These are phyloP conservation scores for Vanrija pseudolonga DNA, from an alignment of 1,284 basidiomycete species.

Conservation along the genomic window DNA sequence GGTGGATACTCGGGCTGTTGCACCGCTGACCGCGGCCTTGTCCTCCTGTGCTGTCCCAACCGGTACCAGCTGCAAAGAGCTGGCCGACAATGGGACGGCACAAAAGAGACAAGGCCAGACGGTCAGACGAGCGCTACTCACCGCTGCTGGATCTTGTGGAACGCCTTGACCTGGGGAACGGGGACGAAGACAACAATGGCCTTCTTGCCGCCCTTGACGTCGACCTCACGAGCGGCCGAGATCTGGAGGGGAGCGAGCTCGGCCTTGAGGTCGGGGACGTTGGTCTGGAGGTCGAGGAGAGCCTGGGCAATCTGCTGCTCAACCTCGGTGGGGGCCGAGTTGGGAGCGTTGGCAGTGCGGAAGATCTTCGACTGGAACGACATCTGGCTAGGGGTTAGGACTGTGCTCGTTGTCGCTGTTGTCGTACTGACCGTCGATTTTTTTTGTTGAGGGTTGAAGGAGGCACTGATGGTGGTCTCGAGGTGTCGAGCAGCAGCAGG, in stretches of 20 bases:
- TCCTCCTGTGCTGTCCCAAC: too few species aligned
- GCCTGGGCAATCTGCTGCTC: constrained; percentile 94
- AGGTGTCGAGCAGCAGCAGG: too few species aligned
- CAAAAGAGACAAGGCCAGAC: neutral
- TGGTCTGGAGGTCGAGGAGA: constrained; percentile 94
- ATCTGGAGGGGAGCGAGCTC: constrained; percentile 96
- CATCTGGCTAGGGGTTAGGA: constrained; percentile 6
- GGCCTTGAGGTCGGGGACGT: constrained; percentile 94
- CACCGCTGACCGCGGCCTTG: too few species aligned
- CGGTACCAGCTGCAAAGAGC: too few species aligned
- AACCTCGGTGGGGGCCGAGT: constrained; percentile 81
- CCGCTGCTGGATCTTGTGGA: constrained; percentile 98
- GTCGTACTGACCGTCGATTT: neutral
- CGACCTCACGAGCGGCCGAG: constrained; percentile 96
- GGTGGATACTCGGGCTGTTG: too few species aligned
- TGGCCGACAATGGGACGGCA: neutral
- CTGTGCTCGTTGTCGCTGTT: neutral
- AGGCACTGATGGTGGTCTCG: too few species aligned
- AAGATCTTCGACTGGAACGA: constrained; percentile 20
- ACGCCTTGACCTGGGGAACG: constrained; percentile 95
- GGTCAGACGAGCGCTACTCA: constrained; percentile 52
- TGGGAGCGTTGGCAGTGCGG: constrained; percentile 76
- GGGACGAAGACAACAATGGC: constrained; percentile 99
- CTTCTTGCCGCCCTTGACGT: constrained; percentile 99
- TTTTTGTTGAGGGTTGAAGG: neutral